Conservation (phyloP, 352 stramenopile genomes). For the Thraustotheca clavata region DNA sequence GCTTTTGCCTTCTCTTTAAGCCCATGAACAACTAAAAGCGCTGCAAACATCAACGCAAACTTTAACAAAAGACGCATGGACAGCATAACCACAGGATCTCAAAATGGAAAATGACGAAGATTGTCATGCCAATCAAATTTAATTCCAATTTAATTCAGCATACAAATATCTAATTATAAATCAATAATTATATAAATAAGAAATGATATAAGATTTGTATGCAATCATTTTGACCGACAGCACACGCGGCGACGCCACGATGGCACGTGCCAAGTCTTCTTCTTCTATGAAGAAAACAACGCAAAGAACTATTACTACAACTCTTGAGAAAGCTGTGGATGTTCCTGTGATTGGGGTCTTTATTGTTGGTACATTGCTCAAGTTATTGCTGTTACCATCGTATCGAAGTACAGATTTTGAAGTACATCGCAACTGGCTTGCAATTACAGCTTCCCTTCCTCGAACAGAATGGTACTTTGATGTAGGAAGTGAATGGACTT, state of each 20-base stretch:
- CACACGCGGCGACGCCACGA: too few relatives aligned
- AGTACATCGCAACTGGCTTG: constrained; percentile 98
- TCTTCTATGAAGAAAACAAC: too few relatives aligned
- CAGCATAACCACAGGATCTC: constrained; percentile 9
- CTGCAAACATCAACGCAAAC: neutral
- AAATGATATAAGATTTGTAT: neutral
- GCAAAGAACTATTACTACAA: neutral
- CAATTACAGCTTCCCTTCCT: constrained; percentile 88
- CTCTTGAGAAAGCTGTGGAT: constrained; percentile 7
- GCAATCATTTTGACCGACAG: neutral
- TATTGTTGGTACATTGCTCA: constrained; percentile 33
- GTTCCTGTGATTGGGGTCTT: constrained; percentile 17
- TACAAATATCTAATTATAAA: neutral
- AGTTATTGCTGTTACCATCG: constrained; percentile 85
- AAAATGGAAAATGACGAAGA: neutral
- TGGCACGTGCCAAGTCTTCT: too few relatives aligned
- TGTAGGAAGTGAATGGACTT: constrained; percentile 91
- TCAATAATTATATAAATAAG: neutral
- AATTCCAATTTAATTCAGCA: neutral
- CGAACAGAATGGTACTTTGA: constrained; percentile 94
- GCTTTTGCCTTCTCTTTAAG: neutral
- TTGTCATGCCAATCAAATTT: neutral
- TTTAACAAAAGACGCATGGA: neutral
- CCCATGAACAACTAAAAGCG: neutral
- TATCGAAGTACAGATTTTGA: constrained; percentile 97